Base-by-base conservation (phyloP, 2,329 filamentous ascomycete species). In the Elsinoe necatrix region DNA sequence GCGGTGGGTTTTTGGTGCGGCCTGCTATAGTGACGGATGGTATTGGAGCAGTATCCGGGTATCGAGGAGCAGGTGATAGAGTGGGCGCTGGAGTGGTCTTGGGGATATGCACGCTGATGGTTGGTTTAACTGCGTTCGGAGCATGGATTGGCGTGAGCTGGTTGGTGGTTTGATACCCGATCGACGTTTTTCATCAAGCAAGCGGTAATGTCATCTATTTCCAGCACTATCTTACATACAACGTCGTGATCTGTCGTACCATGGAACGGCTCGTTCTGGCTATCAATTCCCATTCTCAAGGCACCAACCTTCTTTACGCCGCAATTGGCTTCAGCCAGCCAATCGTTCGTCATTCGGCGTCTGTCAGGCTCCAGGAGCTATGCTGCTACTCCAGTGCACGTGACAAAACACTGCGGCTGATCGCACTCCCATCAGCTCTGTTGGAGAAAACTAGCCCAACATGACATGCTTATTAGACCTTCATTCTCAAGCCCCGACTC, bases 131-230 rank as follows among this genome's bases (percentile, higher is more conserved):
- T 16, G 60, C 61, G 1, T 59, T 72, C 9, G 61, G 52, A 3
- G 69, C 64, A 2, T 73, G 70, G 71, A 52, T 72, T 29, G 67
- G 67, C 1, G 58, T 69, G 8, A 71, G 69, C 56, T 72, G 68
- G 69, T 57, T 71, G 42, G 63, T 70, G 14, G 62, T 68, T 58
- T 72, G 27, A 31, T 51, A 45, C 29, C 45, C 42, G 50, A 29
- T n/a, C 14, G 16, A 9, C 27, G 9, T 4, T n/a, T 7, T 6
- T 37, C 9, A 14, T 37, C 14, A 16, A 23, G 48, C 21, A n/a
- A 27, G 41, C 23, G 12, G n/a, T 45, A 45, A 25, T 45, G 41
- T 16, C 6, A 45, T 23, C 12, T 20, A 23, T 45, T 25, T 45
- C n/a, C 2, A 14, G n/a, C 8, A 12, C 21, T 23, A 27, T 25